phyloP scores from a whole-genome alignment of 352 stramenopile species.

The Phytophthora sp. region DNA sequence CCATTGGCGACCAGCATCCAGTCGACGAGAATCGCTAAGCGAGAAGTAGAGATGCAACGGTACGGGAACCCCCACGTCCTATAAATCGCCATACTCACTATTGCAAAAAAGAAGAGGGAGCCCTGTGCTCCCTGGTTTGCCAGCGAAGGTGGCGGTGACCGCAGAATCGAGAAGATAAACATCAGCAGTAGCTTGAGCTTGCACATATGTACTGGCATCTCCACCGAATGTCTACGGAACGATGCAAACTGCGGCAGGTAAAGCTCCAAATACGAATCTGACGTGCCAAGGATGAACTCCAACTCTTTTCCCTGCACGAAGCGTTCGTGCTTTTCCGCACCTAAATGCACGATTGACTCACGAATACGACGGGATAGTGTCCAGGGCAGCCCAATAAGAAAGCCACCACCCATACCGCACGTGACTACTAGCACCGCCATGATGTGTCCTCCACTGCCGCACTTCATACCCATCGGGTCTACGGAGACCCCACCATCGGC shows the following conservation, averaged over 20 bases:
- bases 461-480: constrained; percentile 47
- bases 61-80: constrained; percentile 39
- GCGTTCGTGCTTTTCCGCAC: constrained; percentile 48
- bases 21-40: constrained; percentile 37
- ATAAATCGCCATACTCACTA: constrained; percentile 34
- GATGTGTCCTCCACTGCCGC: constrained; percentile 38
- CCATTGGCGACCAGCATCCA: constrained; percentile 57
- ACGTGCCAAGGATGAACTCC: constrained; percentile 60
- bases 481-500: constrained; percentile 45
- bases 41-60: constrained; percentile 46
- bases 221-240: constrained; percentile 41
- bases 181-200: constrained; percentile 58
- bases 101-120: constrained; percentile 42
- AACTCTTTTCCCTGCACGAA: constrained; percentile 61
- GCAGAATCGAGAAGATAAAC: constrained; percentile 53
- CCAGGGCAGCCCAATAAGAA: constrained; percentile 55
- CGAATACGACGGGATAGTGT: constrained; percentile 44
- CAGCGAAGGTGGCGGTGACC: constrained; percentile 46
- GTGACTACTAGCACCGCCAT: constrained; percentile 44
- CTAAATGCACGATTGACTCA: constrained; percentile 34
- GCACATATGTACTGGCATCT: constrained; percentile 47
- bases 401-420: constrained; percentile 41
- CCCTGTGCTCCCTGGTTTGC: constrained; percentile 60
- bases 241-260: constrained; percentile 61
- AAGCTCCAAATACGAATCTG: constrained; percentile 65